These are phyloP conservation scores for Yamadazyma dendronema DNA, from an alignment of 1,139 yeast species.

Conservation along the genomic window DNA sequence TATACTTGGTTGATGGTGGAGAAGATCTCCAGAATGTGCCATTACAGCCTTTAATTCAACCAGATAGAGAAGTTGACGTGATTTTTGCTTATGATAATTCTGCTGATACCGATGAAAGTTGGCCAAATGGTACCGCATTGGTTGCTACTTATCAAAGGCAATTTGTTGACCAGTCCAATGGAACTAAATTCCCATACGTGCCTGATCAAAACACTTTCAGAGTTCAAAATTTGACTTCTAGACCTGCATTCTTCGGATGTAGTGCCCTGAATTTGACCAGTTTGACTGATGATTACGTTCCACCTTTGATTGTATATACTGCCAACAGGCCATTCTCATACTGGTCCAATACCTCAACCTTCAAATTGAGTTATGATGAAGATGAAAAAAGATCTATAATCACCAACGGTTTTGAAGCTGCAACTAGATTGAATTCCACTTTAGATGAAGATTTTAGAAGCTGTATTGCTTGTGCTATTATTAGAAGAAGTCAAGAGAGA, in stretches of 20 bases:
- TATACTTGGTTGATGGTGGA: conserved; percentile 45
- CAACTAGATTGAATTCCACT: conserved; percentile 71
- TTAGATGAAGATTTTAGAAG: conserved; percentile 70
- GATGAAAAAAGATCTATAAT: conserved; percentile 61
- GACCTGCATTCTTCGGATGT: conserved; percentile 87
- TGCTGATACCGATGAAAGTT: conserved; percentile 39
- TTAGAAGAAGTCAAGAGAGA: conserved; percentile 80
- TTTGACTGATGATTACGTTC: conserved; percentile 38
- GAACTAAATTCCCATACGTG: conserved; percentile 77
- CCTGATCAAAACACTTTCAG: conserved; percentile 73
- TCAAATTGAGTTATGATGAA: conserved; percentile 59
- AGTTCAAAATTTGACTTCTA: conserved; percentile 56
- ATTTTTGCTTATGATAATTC: conserved; percentile 52
- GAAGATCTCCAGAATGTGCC: conserved; percentile 45
- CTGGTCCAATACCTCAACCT: conserved; percentile 71
- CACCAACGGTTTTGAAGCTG: conserved; percentile 76
- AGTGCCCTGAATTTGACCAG: conserved; percentile 63
- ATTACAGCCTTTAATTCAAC: conserved; percentile 38
- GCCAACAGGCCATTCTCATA: conserved; percentile 75
- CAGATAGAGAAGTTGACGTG: conserved; percentile 38
- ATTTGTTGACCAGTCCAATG: conserved; percentile 59
- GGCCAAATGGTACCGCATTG: conserved; percentile 44
- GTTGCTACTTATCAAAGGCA: conserved; percentile 64
- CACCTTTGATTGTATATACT: conserved; percentile 77
- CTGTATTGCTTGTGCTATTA: conserved; percentile 86